Evolutionary conservation across 192 early-diverging fungal genomes (phyloP).

Genomic region (Coemansia sp.): DNA sequence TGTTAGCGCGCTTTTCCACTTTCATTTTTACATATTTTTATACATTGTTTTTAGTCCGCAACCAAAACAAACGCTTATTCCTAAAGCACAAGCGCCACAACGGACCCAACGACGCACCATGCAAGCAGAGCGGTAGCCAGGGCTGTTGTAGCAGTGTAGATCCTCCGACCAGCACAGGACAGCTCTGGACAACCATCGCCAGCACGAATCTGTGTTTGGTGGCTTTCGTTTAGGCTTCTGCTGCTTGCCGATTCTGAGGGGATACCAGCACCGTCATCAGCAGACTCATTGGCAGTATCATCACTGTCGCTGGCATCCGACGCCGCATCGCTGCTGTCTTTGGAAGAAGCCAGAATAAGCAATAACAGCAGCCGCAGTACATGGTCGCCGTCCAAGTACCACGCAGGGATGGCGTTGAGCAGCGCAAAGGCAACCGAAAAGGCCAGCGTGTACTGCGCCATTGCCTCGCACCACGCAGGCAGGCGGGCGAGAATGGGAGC

Average conservation of each 20-base stretch:
- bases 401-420: constrained; percentile 43
- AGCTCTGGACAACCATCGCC: not conserved
- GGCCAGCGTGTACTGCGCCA: constrained; percentile 42
- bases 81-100: constrained; percentile 12
- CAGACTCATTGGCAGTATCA: not conserved
- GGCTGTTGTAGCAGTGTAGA: constrained; percentile 6
- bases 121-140: constrained; percentile 29
- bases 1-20: not conserved
- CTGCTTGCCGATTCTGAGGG: not conserved
- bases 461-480: constrained; percentile 26
- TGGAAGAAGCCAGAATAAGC: not conserved
- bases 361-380: constrained; percentile 23
- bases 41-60: too few relatives aligned
- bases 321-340: not conserved
- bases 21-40: not conserved
- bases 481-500: constrained; percentile 13
- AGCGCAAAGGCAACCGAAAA: constrained; percentile 43
- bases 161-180: not conserved
- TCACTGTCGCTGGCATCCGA: not conserved
- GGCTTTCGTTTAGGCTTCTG: not conserved
- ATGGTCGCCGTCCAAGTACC: constrained; percentile 42
- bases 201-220: not conserved
- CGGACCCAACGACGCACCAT: constrained; percentile 36
- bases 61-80: not conserved
- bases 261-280: too few relatives aligned